These are phyloP conservation scores for Globisporangium barbulae DNA, from an alignment of 352 stramenopile species.

Conservation along the genomic window DNA sequence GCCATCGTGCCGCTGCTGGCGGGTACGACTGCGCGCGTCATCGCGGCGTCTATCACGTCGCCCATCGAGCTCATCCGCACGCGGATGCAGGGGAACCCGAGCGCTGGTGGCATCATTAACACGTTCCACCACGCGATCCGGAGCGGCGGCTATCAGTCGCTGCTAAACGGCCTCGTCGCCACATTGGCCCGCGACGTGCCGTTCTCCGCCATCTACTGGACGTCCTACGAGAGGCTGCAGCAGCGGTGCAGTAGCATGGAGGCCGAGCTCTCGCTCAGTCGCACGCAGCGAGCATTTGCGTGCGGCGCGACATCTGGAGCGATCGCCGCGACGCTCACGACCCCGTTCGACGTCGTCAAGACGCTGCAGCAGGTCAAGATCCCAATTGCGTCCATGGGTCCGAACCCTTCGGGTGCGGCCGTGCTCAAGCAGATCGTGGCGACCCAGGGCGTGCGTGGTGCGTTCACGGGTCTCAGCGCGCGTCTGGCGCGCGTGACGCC, in stretches of 20 bases:
- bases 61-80: slow-evolving; percentile 89
- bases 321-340: slow-evolving; percentile 89
- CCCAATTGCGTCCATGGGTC: slow-evolving; percentile 21
- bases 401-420: slow-evolving; percentile 30
- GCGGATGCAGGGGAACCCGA: slow-evolving; percentile 66
- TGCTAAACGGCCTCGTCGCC: slow-evolving; percentile 86
- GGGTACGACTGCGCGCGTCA: slow-evolving; percentile 56
- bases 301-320: slow-evolving; percentile 84
- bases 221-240: slow-evolving; percentile 85
- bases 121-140: slow-evolving; percentile 59
- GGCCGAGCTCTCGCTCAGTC: slow-evolving; percentile 27
- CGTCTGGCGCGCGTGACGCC: slow-evolving; percentile 66
- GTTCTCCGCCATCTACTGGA: slow-evolving; percentile 96
- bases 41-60: slow-evolving; percentile 78
- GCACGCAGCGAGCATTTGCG: slow-evolving; percentile 75
- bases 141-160: slow-evolving; percentile 63
- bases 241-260: slow-evolving; percentile 17
- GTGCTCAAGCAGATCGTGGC: slow-evolving; percentile 53
- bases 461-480: slow-evolving; percentile 64
- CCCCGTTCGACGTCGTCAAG: slow-evolving; percentile 96
- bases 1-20: slow-evolving; percentile 58
- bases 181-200: slow-evolving; percentile 94
- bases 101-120: slow-evolving; percentile 25
- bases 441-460: slow-evolving; percentile 39
- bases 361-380: slow-evolving; percentile 85